phyloP scores from a whole-genome alignment of 1,284 basidiomycete genomes.

The Leccinum insolens region DNA sequence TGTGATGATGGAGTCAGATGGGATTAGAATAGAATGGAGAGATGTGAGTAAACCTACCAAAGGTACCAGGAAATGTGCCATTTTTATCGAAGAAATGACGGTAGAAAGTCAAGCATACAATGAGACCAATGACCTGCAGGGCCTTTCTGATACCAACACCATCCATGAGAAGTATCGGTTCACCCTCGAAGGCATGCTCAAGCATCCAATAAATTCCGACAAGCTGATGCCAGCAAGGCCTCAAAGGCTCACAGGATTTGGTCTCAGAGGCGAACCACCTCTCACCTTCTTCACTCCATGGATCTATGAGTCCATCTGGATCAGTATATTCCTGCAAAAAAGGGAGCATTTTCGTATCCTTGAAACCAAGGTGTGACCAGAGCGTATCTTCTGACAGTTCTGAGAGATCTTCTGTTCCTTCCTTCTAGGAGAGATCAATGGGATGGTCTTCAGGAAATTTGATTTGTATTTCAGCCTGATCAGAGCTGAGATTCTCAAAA shows the following conservation, averaged over 20 bases:
- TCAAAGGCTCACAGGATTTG: neutral
- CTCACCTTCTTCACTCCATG: too few relatives aligned
- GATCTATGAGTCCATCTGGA: too few relatives aligned
- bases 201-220: constrained; percentile 17
- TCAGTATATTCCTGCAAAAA: neutral
- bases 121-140: constrained; percentile 12
- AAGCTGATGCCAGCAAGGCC: constrained; percentile 20
- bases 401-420: neutral
- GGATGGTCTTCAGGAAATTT: neutral
- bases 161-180: constrained; percentile 18
- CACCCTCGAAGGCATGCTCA: neutral
- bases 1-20: neutral
- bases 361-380: neutral
- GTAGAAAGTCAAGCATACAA: constrained; percentile 9
- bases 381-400: neutral
- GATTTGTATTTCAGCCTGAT: neutral
- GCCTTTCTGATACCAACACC: constrained; percentile 19
- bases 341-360: neutral
- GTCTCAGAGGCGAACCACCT: too few relatives aligned
- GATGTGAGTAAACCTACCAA: constrained; percentile 4
- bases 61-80: constrained; percentile 8
- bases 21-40: neutral
- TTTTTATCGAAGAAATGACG: neutral
- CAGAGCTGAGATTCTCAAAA: neutral
- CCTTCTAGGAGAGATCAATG: neutral